These are phyloP conservation scores for Lumnitzera littorea DNA, from an alignment of 345 rosid species.

Conservation along the genomic window DNA sequence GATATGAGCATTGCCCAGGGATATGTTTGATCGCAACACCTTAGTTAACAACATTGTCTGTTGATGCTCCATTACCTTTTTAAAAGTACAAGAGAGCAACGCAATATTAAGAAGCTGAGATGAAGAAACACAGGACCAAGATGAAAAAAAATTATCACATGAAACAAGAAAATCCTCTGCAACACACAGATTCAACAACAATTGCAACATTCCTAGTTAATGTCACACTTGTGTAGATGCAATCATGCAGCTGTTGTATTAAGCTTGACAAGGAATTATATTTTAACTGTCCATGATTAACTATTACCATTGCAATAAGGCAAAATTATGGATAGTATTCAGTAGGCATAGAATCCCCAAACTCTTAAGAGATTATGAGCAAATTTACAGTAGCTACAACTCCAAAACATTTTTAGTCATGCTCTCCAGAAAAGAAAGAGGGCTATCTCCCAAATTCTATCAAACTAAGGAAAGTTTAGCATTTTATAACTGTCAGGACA, in stretches of 20 bases:
- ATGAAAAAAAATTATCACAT: not conserved
- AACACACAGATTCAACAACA: not conserved
- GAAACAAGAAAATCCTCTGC: not conserved
- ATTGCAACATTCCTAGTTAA: not conserved
- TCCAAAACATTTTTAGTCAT: no score
- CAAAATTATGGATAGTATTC: no score
- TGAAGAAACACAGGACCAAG: not conserved
- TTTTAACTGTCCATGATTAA: no score
- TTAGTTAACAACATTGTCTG: conserved; percentile 71
- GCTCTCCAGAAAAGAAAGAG: no score
- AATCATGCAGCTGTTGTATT: not conserved
- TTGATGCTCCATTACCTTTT: conserved; percentile 87
- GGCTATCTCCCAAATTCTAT: no score
- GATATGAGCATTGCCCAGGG: conserved; percentile 54
- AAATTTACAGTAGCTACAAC: no score
- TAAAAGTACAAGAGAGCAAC: conserved; percentile 5
- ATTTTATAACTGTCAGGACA: no score
- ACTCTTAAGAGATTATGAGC: no score
- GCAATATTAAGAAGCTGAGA: conserved; percentile 1
- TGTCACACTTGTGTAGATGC: not conserved
- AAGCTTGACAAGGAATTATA: no score
- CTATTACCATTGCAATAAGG: no score
- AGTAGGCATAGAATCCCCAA: no score
- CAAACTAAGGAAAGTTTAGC: no score
- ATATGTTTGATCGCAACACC: conserved; percentile 57